Evolutionary conservation across 768 basidiomycete genomes (phyloP).

Genomic region (Suillus lakei): DNA sequence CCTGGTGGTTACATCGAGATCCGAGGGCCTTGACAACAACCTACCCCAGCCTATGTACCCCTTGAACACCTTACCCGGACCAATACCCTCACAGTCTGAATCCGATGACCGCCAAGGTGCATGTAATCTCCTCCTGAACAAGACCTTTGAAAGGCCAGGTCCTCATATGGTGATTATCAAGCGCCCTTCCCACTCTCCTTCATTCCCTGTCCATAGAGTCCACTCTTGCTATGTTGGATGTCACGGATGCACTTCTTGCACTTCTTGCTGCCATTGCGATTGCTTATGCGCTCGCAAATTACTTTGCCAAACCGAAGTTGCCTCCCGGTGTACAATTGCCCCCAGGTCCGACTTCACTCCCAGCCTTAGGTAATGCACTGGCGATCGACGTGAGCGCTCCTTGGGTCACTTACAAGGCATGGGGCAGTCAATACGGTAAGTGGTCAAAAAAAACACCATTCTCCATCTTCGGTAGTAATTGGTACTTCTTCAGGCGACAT

Average conservation of each 20-base stretch:
- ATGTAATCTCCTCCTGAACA: too few relatives aligned
- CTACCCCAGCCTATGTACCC: too few relatives aligned
- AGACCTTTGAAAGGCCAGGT: too few relatives aligned
- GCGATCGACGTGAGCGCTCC: conserved; percentile 47
- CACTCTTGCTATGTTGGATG: too few relatives aligned
- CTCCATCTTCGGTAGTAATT: background rate
- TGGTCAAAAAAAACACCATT: background rate
- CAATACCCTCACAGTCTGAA: too few relatives aligned
- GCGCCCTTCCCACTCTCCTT: too few relatives aligned
- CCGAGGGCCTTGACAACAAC: too few relatives aligned
- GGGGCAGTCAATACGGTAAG: conserved; percentile 46
- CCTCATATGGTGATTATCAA: too few relatives aligned
- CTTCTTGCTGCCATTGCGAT: background rate
- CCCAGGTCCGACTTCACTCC: conserved; percentile 52
- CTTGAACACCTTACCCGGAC: too few relatives aligned
- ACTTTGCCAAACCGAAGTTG: background rate
- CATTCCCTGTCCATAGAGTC: too few relatives aligned
- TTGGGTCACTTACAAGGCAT: conserved; percentile 45
- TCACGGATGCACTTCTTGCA: background rate
- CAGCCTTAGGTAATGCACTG: conserved; percentile 53
- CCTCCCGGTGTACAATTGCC: conserved; percentile 25
- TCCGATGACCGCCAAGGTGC: too few relatives aligned
- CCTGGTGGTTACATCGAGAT: too few relatives aligned
- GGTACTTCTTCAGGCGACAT: conserved; percentile 5
- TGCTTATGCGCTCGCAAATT: background rate